Conservation (phyloP, 1,284 basidiomycete genomes). For the Trichosporon sp. region DNA sequence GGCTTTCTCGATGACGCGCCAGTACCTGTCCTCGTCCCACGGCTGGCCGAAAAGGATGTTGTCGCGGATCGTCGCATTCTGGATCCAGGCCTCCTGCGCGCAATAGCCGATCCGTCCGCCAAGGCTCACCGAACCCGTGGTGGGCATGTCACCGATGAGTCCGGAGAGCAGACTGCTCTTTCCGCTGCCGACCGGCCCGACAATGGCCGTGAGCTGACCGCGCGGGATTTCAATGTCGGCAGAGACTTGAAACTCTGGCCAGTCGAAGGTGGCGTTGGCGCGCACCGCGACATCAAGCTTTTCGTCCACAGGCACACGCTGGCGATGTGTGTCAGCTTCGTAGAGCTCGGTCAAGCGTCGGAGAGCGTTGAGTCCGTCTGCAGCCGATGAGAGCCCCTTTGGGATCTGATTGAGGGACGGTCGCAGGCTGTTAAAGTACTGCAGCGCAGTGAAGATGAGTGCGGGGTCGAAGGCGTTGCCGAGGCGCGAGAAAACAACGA, state of each 20-base stretch:
- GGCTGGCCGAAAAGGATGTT: conserved; percentile 61
- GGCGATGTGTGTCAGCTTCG: conserved; percentile 55
- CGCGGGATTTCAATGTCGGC: conserved; percentile 53
- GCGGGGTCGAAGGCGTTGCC: conserved; percentile 56
- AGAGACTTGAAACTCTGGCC: conserved; percentile 41
- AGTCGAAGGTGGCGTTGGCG: conserved; percentile 60
- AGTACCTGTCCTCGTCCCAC: conserved; percentile 65
- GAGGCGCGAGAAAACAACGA: conserved; percentile 63
- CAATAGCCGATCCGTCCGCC: conserved; percentile 73
- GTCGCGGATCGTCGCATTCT: conserved; percentile 63
- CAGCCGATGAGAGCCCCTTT: conserved; percentile 58
- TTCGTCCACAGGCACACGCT: conserved; percentile 50
- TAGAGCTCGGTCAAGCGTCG: conserved; percentile 54
- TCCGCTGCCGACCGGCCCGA: conserved; percentile 56
- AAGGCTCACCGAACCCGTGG: conserved; percentile 56
- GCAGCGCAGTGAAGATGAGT: conserved; percentile 64
- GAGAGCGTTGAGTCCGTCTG: conserved; percentile 62
- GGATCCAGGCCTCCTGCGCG: conserved; percentile 75
- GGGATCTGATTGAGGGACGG: conserved; percentile 67
- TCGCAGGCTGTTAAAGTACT: conserved; percentile 62
- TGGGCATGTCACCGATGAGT: conserved; percentile 65
- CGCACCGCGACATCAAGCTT: conserved; percentile 54
- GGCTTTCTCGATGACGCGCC: conserved; percentile 59
- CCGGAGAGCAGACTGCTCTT: conserved; percentile 58
- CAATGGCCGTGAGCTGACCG: conserved; percentile 60